Percentiles rank a stretch among this genome's conserved stretches.
phyloP scores from a whole-genome alignment of 2,329 filamentous ascomycete genomes.

The Aspergillus sp. region DNA sequence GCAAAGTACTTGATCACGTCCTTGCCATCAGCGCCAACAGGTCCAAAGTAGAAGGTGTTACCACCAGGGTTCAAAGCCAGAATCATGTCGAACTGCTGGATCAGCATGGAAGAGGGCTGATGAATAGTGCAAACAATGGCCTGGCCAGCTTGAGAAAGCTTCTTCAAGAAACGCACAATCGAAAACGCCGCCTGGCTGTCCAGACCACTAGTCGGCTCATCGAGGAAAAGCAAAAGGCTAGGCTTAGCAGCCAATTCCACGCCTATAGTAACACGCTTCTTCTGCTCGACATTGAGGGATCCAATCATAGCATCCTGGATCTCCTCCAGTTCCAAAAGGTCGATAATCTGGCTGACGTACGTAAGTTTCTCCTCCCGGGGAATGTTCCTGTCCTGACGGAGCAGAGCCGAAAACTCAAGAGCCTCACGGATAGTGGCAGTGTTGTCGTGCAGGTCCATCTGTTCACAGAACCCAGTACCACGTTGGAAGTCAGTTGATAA shows the following conservation, averaged over 20 bases:
- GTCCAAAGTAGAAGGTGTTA: constrained; percentile 72
- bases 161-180: constrained; percentile 68
- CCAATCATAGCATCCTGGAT: constrained; percentile 67
- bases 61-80: constrained; percentile 67
- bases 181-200: constrained; percentile 69
- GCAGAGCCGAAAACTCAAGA: constrained; percentile 66
- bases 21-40: constrained; percentile 65
- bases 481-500: constrained; percentile 66
- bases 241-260: constrained; percentile 72
- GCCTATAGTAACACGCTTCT: constrained; percentile 71
- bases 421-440: constrained; percentile 67
- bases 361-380: constrained; percentile 62
- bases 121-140: constrained; percentile 75
- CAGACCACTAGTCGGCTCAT: constrained; percentile 70
- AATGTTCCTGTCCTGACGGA: constrained; percentile 58
- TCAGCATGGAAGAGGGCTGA: constrained; percentile 67
- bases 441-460: constrained; percentile 69
- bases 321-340: constrained; percentile 63
- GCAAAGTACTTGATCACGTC: constrained; percentile 68
- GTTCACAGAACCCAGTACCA: constrained; percentile 69
- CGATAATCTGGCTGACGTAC: constrained; percentile 67
- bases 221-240: constrained; percentile 66
- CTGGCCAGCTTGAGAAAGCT: constrained; percentile 65
- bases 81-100: constrained; percentile 73
- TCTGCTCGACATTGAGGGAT: constrained; percentile 66